A percentile compares a stretch with the other conserved stretches of the same genome.
These are phyloP conservation scores for Abrus precatorius DNA, from an alignment of 306 rosid species.

Conservation along the genomic window DNA sequence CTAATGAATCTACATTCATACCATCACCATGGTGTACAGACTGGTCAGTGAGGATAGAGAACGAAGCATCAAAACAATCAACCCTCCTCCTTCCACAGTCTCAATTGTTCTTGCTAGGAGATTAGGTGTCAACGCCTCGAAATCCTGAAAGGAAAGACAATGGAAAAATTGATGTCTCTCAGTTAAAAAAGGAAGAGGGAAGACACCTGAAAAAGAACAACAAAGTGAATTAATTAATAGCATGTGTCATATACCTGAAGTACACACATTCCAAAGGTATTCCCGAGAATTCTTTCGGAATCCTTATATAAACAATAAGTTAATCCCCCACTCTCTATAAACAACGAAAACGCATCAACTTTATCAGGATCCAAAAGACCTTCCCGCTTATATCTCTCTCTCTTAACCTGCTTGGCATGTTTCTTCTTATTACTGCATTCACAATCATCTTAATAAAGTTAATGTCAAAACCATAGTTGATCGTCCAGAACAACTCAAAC, in stretches of 20 bases:
- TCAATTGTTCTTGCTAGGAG: slow-evolving; percentile 94
- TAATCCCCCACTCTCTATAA: slow-evolving; percentile 74
- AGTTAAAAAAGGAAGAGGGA: not conserved
- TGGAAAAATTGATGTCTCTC: slow-evolving; percentile 30
- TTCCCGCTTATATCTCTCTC: slow-evolving; percentile 64
- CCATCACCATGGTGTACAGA: slow-evolving; percentile 98
- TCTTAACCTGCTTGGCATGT: slow-evolving; percentile 82
- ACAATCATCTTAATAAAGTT: slow-evolving; percentile 48
- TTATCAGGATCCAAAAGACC: slow-evolving; percentile 84
- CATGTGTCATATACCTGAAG: slow-evolving; percentile 70
- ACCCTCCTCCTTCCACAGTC: slow-evolving; percentile 99
- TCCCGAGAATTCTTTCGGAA: slow-evolving; percentile 88
- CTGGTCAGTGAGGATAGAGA: slow-evolving; percentile 88
- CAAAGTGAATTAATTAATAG: not conserved
- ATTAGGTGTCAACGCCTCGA: slow-evolving; percentile 95
- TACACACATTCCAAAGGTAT: slow-evolving; percentile 94
- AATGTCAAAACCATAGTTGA: not conserved
- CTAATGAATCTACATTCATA: slow-evolving; percentile 52
- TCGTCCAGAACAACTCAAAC: slow-evolving; percentile 12
- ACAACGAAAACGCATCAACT: slow-evolving; percentile 85
- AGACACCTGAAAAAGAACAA: slow-evolving; percentile 11
- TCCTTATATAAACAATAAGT: slow-evolving; percentile 84
- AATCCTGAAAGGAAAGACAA: slow-evolving; percentile 67
- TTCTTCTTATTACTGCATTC: slow-evolving; percentile 84
- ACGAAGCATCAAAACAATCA: slow-evolving; percentile 78